phyloP scores from a whole-genome alignment of 768 basidiomycete species.

The Amyloporia xantha region DNA sequence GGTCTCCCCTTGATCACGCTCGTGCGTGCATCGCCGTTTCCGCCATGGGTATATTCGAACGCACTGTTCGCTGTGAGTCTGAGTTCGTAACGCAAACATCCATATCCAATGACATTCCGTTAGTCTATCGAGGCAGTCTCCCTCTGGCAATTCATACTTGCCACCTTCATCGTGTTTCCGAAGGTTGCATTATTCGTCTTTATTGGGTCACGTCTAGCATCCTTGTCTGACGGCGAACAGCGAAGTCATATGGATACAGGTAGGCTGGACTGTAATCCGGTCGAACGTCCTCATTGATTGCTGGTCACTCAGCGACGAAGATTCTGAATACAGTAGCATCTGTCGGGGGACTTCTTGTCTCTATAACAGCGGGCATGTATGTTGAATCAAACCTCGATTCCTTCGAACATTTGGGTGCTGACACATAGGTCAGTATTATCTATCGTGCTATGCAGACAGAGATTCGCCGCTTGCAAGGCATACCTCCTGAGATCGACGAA shows the following conservation, averaged over 20 bases:
- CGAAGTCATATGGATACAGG: conserved; percentile 71
- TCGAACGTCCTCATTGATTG: neutral
- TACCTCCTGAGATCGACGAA: conserved; percentile 43
- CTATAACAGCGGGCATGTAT: conserved; percentile 61
- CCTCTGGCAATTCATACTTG: conserved; percentile 68
- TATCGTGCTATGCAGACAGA: conserved; percentile 59
- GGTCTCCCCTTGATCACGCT: conserved; percentile 79
- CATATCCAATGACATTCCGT: neutral
- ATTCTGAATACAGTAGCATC: conserved; percentile 57
- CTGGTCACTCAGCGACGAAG: conserved; percentile 44
- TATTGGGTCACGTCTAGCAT: conserved; percentile 70
- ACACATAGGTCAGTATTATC: conserved; percentile 43
- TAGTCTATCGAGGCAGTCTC: conserved; percentile 71
- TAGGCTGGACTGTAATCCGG: conserved; percentile 23
- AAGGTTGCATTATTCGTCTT: conserved; percentile 70
- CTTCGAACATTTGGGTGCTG: neutral
- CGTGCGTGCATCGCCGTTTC: conserved; percentile 75
- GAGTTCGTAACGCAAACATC: neutral
- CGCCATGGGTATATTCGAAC: conserved; percentile 87
- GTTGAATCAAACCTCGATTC: conserved; percentile 17
- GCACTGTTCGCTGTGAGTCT: conserved; percentile 66
- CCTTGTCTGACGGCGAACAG: conserved; percentile 69
- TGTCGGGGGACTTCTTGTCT: conserved; percentile 50
- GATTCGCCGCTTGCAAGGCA: conserved; percentile 45
- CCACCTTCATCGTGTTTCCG: conserved; percentile 66